Evolutionary conservation across 129 eudicot species (phyloP), one percentile per base, ranked within the genome.

Genomic region (Mikania micrantha): DNA sequence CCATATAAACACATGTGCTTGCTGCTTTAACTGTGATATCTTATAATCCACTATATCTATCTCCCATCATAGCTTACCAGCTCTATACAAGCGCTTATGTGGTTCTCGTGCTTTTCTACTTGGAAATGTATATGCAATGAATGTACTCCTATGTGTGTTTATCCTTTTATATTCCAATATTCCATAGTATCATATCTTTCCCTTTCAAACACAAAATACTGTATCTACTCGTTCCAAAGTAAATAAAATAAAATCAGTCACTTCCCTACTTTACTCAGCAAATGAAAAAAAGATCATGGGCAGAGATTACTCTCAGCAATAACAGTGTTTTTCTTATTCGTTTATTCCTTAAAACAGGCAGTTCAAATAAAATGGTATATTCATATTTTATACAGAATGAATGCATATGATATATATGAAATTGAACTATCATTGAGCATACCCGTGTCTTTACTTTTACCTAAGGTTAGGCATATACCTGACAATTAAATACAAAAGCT

Each of bases 401-500:
- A 47, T 47, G 22, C 7, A 47, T 47, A 47, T 19, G 52, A 45
- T 45, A 45, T 45, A 45, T 49, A 20, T 20, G 57, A 49, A 20
- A 7, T 21, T 19, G 28, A 47, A 20, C 42, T 29, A 41, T 40
- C 40, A 32, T 21, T 40, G 27, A 64, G 70, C 61, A 48, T 25
- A 20, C 7, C 54, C 11, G 41, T 48, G 28, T 28, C 69, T 28
- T 27, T 4, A 27, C n/a, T 5, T 57, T 57, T 29, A 74, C 40
- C 28, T 35, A 42, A 42, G 10, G 9, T 60, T 19, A 61, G 50
- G 54, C 3, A n/a, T 60, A 89, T 71, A 89, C 96, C 93, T 89
- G 98, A 77, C 98, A 92, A 62, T 92, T 92, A 42, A 92, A 92
- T 47, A 92, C 95, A 75, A 92, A 88, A 48, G 86, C 98, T 0